A percentile compares a stretch with the other conserved stretches of the same genome.
phyloP scores from a whole-genome alignment of 1,139 yeast genomes.

The Hyphopichia fennica region DNA sequence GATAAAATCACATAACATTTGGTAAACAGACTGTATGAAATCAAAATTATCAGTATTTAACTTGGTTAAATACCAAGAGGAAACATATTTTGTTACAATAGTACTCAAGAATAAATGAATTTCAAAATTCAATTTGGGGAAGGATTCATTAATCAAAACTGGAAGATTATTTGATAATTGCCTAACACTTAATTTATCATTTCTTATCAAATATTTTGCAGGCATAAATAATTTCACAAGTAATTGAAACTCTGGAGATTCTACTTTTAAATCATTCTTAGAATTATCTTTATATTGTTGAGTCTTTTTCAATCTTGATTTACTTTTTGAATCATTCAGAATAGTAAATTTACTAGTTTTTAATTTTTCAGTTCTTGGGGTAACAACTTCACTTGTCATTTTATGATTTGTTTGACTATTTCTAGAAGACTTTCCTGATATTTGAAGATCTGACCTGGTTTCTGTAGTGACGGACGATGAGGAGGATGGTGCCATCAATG shows the following conservation, averaged over 20 bases:
- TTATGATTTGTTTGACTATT: too few species aligned
- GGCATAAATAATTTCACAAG: constrained; percentile 38
- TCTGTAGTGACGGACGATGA: not conserved
- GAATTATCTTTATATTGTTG: constrained; percentile 5
- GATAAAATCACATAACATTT: constrained; percentile 29
- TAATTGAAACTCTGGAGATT: constrained; percentile 31
- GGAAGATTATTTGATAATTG: constrained; percentile 32
- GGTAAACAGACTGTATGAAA: constrained; percentile 33
- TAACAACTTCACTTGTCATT: not conserved
- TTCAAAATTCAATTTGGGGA: constrained; percentile 32
- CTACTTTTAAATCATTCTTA: constrained; percentile 8
- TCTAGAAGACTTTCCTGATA: too few species aligned
- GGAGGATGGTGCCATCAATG: not conserved
- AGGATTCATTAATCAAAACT: constrained; percentile 12
- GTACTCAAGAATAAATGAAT: constrained; percentile 38
- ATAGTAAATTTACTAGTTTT: constrained; percentile 5
- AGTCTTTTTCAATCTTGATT: constrained; percentile 2
- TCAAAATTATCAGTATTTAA: constrained; percentile 41
- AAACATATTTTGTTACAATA: constrained; percentile 33
- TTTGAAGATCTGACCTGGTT: not conserved
- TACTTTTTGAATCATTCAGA: constrained; percentile 4
- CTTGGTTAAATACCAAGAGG: constrained; percentile 41
- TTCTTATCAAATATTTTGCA: constrained; percentile 25
- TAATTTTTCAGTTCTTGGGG: constrained; percentile 1
- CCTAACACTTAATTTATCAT: constrained; percentile 22